Conservation (phyloP, 2,329 filamentous ascomycete genomes). For the Cadophora gregata region DNA sequence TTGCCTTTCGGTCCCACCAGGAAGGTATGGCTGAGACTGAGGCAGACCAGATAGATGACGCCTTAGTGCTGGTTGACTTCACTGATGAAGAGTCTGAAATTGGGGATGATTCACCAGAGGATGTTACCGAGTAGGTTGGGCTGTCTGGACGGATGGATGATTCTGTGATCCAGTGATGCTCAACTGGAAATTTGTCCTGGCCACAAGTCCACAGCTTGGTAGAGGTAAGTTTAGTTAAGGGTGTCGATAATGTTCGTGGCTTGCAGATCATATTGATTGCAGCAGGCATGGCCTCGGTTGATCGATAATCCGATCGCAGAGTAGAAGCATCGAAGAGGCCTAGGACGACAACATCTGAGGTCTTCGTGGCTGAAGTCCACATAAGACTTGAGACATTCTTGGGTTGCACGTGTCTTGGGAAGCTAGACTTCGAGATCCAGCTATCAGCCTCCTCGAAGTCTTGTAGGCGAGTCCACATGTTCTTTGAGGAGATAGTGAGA, state of each 20-base stretch:
- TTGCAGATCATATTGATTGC: slow-evolving; percentile 38
- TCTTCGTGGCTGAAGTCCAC: slow-evolving; percentile 28
- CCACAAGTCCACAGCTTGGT: slow-evolving; percentile 38
- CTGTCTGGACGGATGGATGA: slow-evolving; percentile 42
- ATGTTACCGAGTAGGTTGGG: slow-evolving; percentile 40
- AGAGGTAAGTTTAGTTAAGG: slow-evolving; percentile 34
- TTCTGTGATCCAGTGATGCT: slow-evolving; percentile 44
- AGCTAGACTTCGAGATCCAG: slow-evolving; percentile 29
- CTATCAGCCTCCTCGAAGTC: slow-evolving; percentile 8
- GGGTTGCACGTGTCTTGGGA: not conserved
- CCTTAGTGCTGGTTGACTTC: slow-evolving; percentile 43
- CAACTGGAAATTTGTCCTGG: slow-evolving; percentile 24
- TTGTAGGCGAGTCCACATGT: slow-evolving; percentile 32
- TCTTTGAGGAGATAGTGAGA: slow-evolving; percentile 30
- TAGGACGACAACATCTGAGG: not conserved
- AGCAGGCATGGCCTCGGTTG: slow-evolving; percentile 34
- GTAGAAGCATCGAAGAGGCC: slow-evolving; percentile 36
- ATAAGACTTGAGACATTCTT: slow-evolving; percentile 13
- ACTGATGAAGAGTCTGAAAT: slow-evolving; percentile 42
- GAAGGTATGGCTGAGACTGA: slow-evolving; percentile 13
- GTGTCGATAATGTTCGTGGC: slow-evolving; percentile 23
- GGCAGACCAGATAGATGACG: slow-evolving; percentile 40
- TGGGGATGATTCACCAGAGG: slow-evolving; percentile 42
- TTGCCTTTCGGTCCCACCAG: slow-evolving; percentile 30
- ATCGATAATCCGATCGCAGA: slow-evolving; percentile 31